Percentiles rank a stretch among this genome's conserved stretches.
Evolutionary conservation across 192 early-diverging fungal genomes (phyloP).

Genomic region (Entomortierella lignicola): DNA sequence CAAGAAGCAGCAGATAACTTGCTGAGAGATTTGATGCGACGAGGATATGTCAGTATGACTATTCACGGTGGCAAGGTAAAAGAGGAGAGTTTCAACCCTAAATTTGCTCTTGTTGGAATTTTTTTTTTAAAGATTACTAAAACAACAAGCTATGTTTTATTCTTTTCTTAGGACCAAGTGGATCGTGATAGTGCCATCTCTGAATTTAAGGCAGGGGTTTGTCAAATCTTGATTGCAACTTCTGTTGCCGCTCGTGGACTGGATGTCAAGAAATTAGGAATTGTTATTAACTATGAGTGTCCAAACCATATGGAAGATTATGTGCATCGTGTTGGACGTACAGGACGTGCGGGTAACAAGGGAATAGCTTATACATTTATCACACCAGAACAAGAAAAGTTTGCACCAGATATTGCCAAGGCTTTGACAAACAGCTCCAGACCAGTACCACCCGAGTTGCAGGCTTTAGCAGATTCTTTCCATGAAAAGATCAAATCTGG

Average conservation of each 20-base stretch:
- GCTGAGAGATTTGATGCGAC: conserved; percentile 82
- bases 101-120: too few relatives aligned
- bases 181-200: conserved; percentile 92
- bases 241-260: conserved; percentile 96
- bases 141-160: not conserved
- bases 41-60: conserved; percentile 89
- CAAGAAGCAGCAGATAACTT: conserved; percentile 96
- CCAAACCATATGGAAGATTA: conserved; percentile 99
- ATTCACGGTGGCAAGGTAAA: conserved; percentile 93
- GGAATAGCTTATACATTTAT: conserved; percentile 98
- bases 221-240: conserved; percentile 94
- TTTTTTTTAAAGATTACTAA: not conserved
- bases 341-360: conserved; percentile 97
- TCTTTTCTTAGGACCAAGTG: conserved; percentile 71
- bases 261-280: conserved; percentile 92
- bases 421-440: conserved; percentile 85
- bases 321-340: conserved; percentile 97
- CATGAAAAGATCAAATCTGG: conserved; percentile 84
- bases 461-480: conserved; percentile 81
- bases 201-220: conserved; percentile 93
- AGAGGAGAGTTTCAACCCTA: too few relatives aligned
- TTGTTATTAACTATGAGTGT: conserved; percentile 97
- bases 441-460: conserved; percentile 80
- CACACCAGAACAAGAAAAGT: conserved; percentile 93
- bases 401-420: conserved; percentile 91